Conservation (phyloP, 2,329 filamentous ascomycete genomes). For the Blastomyces emzantsi region DNA sequence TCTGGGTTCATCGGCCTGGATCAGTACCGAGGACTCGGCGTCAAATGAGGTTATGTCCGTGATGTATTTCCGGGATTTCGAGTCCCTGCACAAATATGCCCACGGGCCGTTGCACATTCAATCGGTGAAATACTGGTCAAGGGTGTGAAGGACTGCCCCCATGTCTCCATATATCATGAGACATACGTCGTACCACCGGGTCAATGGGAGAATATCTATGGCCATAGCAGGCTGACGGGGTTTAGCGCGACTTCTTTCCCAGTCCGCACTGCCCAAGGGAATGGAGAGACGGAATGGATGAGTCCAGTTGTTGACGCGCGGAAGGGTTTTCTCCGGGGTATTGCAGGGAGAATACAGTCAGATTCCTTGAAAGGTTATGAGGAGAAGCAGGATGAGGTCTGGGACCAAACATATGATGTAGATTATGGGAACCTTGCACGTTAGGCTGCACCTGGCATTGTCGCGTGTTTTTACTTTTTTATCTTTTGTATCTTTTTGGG, state of each 20-base stretch:
- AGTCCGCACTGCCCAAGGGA: background rate
- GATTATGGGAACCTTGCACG: background rate
- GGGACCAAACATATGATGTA: background rate
- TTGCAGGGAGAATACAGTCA: background rate
- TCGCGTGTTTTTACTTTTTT: background rate
- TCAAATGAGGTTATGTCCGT: background rate
- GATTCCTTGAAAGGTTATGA: background rate
- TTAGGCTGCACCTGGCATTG: background rate
- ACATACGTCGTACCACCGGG: constrained; percentile 4
- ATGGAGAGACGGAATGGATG: background rate
- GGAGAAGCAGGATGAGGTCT: background rate
- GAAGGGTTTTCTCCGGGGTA: background rate
- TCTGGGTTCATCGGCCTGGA: background rate
- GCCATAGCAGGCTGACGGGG: background rate
- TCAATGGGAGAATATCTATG: constrained; percentile 3
- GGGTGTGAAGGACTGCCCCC: background rate
- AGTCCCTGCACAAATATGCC: constrained; percentile 1
- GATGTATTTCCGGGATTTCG: constrained; percentile 6
- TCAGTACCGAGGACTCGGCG: background rate
- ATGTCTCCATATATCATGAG: constrained; percentile 3
- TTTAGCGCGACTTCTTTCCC: background rate
- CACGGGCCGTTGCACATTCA: constrained; percentile 2
- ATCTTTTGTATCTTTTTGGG: too few species aligned
- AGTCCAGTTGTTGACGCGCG: background rate
- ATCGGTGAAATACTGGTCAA: background rate